These are phyloP conservation scores for Desmodesmus armatus DNA, from an alignment of 139 green algal species.

Conservation along the genomic window DNA sequence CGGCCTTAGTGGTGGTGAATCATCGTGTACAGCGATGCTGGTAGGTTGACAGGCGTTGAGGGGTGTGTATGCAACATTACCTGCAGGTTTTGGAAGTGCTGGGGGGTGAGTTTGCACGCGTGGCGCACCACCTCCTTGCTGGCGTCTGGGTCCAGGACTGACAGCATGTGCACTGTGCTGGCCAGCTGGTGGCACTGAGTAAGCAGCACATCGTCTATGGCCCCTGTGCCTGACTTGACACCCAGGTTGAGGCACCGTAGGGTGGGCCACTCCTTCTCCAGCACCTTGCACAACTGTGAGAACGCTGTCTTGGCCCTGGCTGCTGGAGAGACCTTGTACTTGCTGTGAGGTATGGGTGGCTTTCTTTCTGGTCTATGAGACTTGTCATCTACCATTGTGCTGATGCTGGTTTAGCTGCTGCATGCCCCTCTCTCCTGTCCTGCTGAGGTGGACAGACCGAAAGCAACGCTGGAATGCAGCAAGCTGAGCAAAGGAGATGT, in stretches of 20 bases:
- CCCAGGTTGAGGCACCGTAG: slow-evolving; percentile 6
- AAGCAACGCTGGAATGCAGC: too few relatives aligned
- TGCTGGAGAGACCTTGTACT: not conserved
- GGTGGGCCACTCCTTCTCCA: slow-evolving; percentile 21
- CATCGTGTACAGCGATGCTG: not conserved
- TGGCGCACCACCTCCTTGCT: not conserved
- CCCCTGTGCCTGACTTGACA: slow-evolving; percentile 25
- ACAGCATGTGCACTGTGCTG: slow-evolving; percentile 1
- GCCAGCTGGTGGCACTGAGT: not conserved
- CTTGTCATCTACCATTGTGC: too few relatives aligned
- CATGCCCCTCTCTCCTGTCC: too few relatives aligned
- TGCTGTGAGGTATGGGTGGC: too few relatives aligned
- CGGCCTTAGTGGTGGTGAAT: not conserved
- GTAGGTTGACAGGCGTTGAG: not conserved
- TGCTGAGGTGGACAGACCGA: too few relatives aligned
- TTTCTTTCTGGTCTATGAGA: too few relatives aligned
- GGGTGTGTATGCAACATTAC: not conserved
- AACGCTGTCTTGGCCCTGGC: not conserved
- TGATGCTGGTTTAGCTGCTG: too few relatives aligned
- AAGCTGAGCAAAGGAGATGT: too few relatives aligned
- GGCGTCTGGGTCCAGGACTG: slow-evolving; percentile 1
- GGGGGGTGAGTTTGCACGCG: not conserved
- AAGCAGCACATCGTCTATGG: not conserved
- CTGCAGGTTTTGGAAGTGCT: slow-evolving; percentile 31
- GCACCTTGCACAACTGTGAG: too few relatives aligned